These are phyloP conservation scores for Pichia californica DNA, from an alignment of 805 yeast species.

Conservation along the genomic window DNA sequence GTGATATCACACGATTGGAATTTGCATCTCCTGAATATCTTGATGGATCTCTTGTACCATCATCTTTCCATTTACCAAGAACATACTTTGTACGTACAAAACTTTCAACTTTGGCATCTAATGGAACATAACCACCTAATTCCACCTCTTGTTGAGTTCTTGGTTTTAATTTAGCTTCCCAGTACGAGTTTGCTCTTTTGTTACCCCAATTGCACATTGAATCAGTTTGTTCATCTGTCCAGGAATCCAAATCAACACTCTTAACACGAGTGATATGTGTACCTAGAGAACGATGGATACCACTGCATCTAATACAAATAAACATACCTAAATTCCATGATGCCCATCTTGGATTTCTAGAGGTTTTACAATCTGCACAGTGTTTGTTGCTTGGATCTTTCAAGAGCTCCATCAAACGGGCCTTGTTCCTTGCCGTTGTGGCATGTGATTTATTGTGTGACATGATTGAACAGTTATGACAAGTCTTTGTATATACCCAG, in stretches of 20 bases:
- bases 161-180: conserved; percentile 59
- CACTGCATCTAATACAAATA: conserved; percentile 91
- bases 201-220: conserved; percentile 87
- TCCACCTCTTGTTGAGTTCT: conserved; percentile 3
- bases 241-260: conserved; percentile 88
- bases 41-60: conserved; percentile 45
- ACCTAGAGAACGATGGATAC: conserved; percentile 92
- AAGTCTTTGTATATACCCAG: too few relatives aligned
- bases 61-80: conserved; percentile 71
- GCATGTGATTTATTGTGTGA: conserved; percentile 16
- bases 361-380: conserved; percentile 89
- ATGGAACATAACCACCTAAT: conserved; percentile 54
- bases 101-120: conserved; percentile 76
- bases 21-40: too few relatives aligned
- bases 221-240: conserved; percentile 90
- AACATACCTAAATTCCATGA: conserved; percentile 93
- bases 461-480: conserved; percentile 1
- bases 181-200: conserved; percentile 64
- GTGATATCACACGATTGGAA: too few relatives aligned
- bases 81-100: conserved; percentile 92
- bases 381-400: conserved; percentile 68
- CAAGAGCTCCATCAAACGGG: conserved; percentile 66
- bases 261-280: conserved; percentile 92
- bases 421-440: conserved; percentile 48
- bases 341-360: conserved; percentile 96